phyloP scores from a whole-genome alignment of 129 eudicot species.

The Heracleum sosnowskyi region DNA sequence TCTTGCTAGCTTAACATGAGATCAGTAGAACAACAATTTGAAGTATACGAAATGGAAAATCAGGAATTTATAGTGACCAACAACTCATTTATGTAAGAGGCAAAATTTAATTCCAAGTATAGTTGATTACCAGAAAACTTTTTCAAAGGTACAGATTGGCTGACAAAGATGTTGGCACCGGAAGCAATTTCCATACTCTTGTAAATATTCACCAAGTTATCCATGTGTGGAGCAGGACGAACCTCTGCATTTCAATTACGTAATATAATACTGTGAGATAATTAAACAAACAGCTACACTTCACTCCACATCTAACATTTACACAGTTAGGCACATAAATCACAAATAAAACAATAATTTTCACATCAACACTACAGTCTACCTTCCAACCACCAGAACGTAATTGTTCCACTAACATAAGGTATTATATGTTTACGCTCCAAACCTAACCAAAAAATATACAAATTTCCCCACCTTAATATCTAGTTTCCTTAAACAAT shows the following conservation, averaged over 20 bases:
- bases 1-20: not conserved
- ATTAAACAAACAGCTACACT: not conserved
- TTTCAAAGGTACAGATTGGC: slow-evolving; percentile 46
- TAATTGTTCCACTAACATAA: not conserved
- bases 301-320: not conserved
- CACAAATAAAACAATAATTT: not conserved
- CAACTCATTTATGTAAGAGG: not conserved
- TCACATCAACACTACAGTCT: too few species aligned
- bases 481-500: not conserved
- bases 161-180: slow-evolving; percentile 56
- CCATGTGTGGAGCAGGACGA: slow-evolving; percentile 97
- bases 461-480: not conserved
- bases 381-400: too few species aligned
- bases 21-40: not conserved
- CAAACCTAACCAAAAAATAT: too few species aligned
- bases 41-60: not conserved
- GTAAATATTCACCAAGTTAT: slow-evolving; percentile 78
- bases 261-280: not conserved
- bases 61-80: not conserved
- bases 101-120: not conserved
- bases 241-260: slow-evolving; percentile 42
- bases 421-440: not conserved
- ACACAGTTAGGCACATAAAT: not conserved
- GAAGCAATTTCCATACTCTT: slow-evolving; percentile 93
- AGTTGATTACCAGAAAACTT: slow-evolving; percentile 44